Conservation (phyloP, 169 alveolate species). For the Toxoplasma gondii region DNA sequence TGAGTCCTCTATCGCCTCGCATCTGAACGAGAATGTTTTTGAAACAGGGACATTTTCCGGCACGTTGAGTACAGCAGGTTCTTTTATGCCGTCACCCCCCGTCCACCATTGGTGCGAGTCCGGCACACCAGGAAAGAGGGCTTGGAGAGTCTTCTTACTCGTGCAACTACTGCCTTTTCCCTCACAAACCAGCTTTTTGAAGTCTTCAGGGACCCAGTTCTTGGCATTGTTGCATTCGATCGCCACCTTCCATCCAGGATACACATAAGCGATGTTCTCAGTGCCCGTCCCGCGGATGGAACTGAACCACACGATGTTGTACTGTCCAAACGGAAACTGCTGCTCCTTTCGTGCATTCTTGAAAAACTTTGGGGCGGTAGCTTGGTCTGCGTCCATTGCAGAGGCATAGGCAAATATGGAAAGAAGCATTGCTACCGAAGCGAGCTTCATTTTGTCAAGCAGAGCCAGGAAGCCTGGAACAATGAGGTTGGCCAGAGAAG, state of each 20-base stretch:
- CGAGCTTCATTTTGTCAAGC: no score
- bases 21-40: background rate
- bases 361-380: background rate
- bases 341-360: constrained; percentile 6
- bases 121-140: background rate
- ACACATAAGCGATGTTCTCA: background rate
- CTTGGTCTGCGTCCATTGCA: background rate
- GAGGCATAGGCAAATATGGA: no score
- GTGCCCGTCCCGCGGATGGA: background rate
- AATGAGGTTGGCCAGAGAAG: no score
- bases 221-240: background rate
- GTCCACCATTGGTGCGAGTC: constrained; percentile 23
- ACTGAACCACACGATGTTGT: background rate
- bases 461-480: no score
- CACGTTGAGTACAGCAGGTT: background rate
- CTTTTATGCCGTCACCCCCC: background rate
- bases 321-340: background rate
- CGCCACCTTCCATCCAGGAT: constrained; percentile 20
- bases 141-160: background rate
- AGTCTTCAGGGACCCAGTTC: background rate
- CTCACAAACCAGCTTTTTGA: background rate
- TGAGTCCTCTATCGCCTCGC: background rate
- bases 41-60: background rate
- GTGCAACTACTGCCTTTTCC: background rate
- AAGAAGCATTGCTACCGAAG: no score